Evolutionary conservation across 768 basidiomycete species (phyloP), one percentile per base, ranked within the genome.

Genomic region (Guyanaporus albipodus): DNA sequence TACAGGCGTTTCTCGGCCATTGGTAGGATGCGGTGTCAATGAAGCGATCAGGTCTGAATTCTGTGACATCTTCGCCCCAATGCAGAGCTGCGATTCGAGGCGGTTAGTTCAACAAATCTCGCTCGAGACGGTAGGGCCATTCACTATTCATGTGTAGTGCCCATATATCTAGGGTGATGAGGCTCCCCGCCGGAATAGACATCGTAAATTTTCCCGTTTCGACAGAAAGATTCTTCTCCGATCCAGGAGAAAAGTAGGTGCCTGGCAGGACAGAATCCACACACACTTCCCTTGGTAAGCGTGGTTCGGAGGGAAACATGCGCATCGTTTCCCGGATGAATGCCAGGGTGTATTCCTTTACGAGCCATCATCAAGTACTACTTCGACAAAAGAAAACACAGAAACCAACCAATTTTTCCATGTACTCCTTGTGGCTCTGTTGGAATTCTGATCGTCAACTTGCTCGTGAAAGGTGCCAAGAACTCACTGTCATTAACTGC

Each of bases 1-100:
- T 46, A 75, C 75, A 77, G 12, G 74, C 76, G 44, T 77, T 67
- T 19, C 77, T 70, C 12, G 76, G 77, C 76, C 76, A 79, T 24
- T 67, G 66, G 44, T 78, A 78, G 2, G 67, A 60, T 6, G 68
- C 68, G 0, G 73, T 76, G 42, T 79, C 77, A 22, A 79, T 65
- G 56, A 78, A 79, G 0, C 74, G 70, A 36, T 74, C 73, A 0
- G 76, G 76, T 37, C 61, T 76, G 64, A 77, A 79, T 17, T 70
- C 67, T 9, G 49, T 58, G 0, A 46, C 64, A 42, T 79, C 76
- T 11, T 66, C 57, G 6, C 78, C 78, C 78, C 77, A 79, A 37
- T 74, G 67, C 15, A 75, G 59, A 3, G 73, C 77, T 79, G 36
- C 8, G n/a, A 10, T 1, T 7, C 4, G 7, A 3, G 22, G 4